phyloP scores from a whole-genome alignment of 768 basidiomycete species.

The Mycena sanguinolenta region DNA sequence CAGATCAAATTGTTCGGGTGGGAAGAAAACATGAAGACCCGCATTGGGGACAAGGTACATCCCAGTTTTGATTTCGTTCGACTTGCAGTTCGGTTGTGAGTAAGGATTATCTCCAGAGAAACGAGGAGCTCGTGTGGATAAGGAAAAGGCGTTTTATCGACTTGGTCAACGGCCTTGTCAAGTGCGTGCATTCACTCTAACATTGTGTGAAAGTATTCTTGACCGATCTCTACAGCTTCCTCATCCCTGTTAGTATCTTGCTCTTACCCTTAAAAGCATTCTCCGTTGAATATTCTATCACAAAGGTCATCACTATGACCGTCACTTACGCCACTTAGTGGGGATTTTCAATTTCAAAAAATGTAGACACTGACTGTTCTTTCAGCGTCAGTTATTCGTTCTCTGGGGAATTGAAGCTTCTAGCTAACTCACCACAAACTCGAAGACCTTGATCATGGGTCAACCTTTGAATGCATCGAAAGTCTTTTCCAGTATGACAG shows the following conservation, averaged over 20 bases:
- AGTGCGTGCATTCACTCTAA: constrained; percentile 36
- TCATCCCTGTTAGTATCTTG: constrained; percentile 34
- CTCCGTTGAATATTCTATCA: not conserved
- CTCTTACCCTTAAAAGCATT: too few species aligned
- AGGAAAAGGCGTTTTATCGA: constrained; percentile 55
- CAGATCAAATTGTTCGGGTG: constrained; percentile 66
- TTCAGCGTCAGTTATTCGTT: constrained; percentile 1
- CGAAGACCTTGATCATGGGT: constrained; percentile 18
- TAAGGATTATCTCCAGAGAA: constrained; percentile 47
- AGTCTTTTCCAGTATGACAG: constrained; percentile 53
- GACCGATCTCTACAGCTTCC: constrained; percentile 40
- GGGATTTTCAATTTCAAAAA: not conserved
- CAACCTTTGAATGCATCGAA: constrained; percentile 26
- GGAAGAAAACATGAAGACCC: constrained; percentile 68
- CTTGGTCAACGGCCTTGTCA: constrained; percentile 52
- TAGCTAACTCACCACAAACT: not conserved
- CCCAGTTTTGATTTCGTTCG: too few species aligned
- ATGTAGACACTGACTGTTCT: constrained; percentile 45
- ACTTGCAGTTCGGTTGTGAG: constrained; percentile 40
- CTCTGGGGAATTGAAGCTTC: not conserved
- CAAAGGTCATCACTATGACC: constrained; percentile 61
- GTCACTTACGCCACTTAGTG: constrained; percentile 58
- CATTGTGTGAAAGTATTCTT: not conserved
- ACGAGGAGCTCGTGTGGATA: constrained; percentile 59
- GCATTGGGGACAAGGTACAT: constrained; percentile 61